These are phyloP conservation scores for Ophiocordyceps australis DNA, from an alignment of 2,329 filamentous ascomycete genomes.

Conservation along the genomic window DNA sequence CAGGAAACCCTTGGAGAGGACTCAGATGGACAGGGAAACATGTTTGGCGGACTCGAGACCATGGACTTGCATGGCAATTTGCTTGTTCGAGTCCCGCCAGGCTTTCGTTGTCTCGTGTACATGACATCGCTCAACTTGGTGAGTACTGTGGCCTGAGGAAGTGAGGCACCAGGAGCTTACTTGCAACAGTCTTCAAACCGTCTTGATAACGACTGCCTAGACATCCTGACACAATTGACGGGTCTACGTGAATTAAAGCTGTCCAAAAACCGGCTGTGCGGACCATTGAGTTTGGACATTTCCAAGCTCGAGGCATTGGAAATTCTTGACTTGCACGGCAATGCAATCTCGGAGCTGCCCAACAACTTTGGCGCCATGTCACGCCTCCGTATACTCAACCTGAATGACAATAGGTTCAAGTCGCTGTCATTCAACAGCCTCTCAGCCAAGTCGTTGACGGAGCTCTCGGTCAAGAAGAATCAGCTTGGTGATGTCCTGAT, in stretches of 20 bases:
- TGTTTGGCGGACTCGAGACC: constrained; percentile 67
- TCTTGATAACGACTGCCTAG: constrained; percentile 52
- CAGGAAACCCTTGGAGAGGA: constrained; percentile 39
- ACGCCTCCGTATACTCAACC: constrained; percentile 56
- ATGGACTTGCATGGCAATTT: constrained; percentile 78
- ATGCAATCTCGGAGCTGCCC: constrained; percentile 58
- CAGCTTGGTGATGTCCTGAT: constrained; percentile 58
- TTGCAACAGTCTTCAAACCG: constrained; percentile 56
- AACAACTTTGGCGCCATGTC: constrained; percentile 45
- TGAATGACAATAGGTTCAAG: constrained; percentile 62
- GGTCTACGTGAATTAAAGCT: constrained; percentile 66
- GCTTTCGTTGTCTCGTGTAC: constrained; percentile 52
- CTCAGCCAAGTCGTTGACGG: constrained; percentile 48
- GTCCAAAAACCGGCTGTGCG: constrained; percentile 57
- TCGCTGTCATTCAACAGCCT: constrained; percentile 54
- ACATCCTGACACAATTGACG: constrained; percentile 54
- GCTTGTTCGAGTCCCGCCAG: constrained; percentile 53
- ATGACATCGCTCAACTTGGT: constrained; percentile 73
- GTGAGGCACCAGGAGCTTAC: constrained; percentile 1
- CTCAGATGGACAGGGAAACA: constrained; percentile 48
- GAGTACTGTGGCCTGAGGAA: constrained; percentile 12
- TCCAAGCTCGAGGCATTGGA: constrained; percentile 52
- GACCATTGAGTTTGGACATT: constrained; percentile 46
- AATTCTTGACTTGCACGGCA: constrained; percentile 63
- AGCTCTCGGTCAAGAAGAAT: constrained; percentile 64